Percentiles rank a stretch among this genome's conserved stretches.
Conservation (phyloP, 2,329 filamentous ascomycete species). For the Phaeosphaeriaceae sp. region DNA sequence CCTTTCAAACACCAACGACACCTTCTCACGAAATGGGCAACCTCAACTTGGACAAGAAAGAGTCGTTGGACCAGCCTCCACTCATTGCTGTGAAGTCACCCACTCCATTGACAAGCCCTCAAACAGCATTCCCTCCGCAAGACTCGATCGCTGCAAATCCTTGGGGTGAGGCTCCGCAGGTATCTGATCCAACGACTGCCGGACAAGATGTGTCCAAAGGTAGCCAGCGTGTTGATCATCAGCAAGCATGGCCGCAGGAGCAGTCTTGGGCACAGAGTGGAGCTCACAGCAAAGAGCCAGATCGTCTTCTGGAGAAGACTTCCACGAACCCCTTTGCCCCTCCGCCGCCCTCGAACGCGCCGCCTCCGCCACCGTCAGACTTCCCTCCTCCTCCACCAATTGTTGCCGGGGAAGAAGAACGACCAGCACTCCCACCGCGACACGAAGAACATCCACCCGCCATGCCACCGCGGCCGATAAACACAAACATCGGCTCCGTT, state of each 20-base stretch:
- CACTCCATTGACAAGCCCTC: conserved; percentile 25
- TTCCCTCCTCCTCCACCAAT: conserved; percentile 16
- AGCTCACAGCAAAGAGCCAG: conserved; percentile 33
- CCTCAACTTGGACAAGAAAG: conserved; percentile 40
- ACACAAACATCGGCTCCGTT: conserved; percentile 25
- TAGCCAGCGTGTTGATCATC: conserved; percentile 15
- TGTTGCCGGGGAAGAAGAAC: conserved; percentile 25
- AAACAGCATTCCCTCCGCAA: conserved; percentile 27
- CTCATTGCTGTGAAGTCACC: conserved; percentile 34
- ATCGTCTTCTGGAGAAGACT: conserved; percentile 29
- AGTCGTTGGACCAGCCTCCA: conserved; percentile 33
- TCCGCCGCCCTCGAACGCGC: conserved; percentile 6
- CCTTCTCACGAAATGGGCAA: conserved; percentile 48
- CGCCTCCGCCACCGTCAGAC: conserved; percentile 11
- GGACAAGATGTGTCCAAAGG: conserved; percentile 28
- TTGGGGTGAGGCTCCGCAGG: conserved; percentile 38
- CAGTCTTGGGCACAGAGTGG: conserved; percentile 35
- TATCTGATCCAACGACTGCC: conserved; percentile 37
- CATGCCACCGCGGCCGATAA: conserved; percentile 44
- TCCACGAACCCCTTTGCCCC: conserved; percentile 8
- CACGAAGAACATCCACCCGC: conserved; percentile 44
- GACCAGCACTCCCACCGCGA: conserved; percentile 44
- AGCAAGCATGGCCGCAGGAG: conserved; percentile 40
- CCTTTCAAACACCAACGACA: conserved; percentile 49
- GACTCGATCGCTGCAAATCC: conserved; percentile 33